Base-by-base conservation (phyloP, 306 rosid species). In the Quercus parvula region DNA sequence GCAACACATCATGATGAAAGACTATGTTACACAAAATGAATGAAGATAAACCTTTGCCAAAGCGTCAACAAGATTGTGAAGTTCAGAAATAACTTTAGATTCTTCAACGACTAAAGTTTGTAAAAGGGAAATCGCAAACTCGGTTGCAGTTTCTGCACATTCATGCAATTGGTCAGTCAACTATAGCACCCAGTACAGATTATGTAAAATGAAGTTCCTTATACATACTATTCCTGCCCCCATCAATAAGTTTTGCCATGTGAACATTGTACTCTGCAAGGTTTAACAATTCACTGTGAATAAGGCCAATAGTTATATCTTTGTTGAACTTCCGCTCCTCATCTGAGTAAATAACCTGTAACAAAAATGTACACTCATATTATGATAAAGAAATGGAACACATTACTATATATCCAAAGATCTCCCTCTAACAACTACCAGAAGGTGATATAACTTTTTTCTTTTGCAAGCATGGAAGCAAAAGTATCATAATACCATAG, bases 231-330 rank as follows among this genome's bases (percentile, higher is more conserved):
- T 96, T 96, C 79, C 97, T 89, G 82, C 99, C 99, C 73, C 99
- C 98, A 44, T 96, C 99, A 84, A 91, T 90, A 79, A 91, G 96
- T 87, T 96, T 96, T 57, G 98, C 98, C 94, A 96, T 89, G 68
- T 96, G 99, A 83, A 90, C 98, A 82, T 96, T 96, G 86, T 96
- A 96, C 88, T 93, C 99, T 0, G 98, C 94, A 82, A 96, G 97
- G 83, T 93, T 96, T 56, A 96, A 82, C 85, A 93, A 83, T 89
- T 93, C 99, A 81, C 92, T 91, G 51, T 85, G 90, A 44, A 96
- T 90, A 70, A 96, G 97, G 63, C 98, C 97, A 15, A 93, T 81
- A 54, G 97, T 93, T 80, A 93, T 91, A 82, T 96, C 99, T 82
- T 91, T 91, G 77, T 96, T 93, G 75, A 87, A 93, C 82, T 93